Base-by-base conservation (phyloP, 202 grass and related monocot genomes). In the Schoenoplectus tabernaemontani region DNA sequence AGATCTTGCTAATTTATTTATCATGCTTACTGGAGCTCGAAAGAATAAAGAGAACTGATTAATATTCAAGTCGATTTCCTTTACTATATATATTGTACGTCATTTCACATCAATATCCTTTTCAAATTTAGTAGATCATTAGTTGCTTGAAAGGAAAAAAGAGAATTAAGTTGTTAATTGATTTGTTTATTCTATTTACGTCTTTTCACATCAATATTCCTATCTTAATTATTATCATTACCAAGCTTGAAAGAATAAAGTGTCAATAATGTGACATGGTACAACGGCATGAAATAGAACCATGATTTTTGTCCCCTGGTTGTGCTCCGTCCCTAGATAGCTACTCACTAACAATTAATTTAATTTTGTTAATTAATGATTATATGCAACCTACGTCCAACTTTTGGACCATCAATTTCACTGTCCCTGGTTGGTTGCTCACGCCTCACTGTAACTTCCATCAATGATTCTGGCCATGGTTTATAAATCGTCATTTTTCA, bases 331-430 rank as follows among this genome's bases (percentile, higher is more conserved):
- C 54, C 57, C 76, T 20, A 46, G 76, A 79, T 26, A 62, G 76
- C 76, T 79, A 62, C 76, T 62, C 59, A 79, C 39, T 61, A 79
- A 79, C 76, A 56, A n/a, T 79, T 79, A 75, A 75, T 75, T n/a
- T 75, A 19, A 75, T 54, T 56, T 56, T 54, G 70, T 36, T 2
- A 54, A 56, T 36, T 56, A 73, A 56, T 75, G 15, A 75, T 75
- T 48, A 75, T 75, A 10, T 51, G 68, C 43, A 12, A 32, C 23
- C 23, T 48, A 15, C 48, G 17, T 51, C 13, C n/a, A 75, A 56
- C 47, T 56, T 75, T 53, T 53, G 46, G 15, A 33, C 44, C 23
- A 70, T 46, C 66, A n/a, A 73, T 51, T 53, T 32, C 43, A 72
- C 68, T 34, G n/a, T 48, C n/a, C n/a, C n/a, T 47, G 4, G 11